phyloP scores from a whole-genome alignment of 2,329 filamentous ascomycete species.

The Fulvia fulva region DNA sequence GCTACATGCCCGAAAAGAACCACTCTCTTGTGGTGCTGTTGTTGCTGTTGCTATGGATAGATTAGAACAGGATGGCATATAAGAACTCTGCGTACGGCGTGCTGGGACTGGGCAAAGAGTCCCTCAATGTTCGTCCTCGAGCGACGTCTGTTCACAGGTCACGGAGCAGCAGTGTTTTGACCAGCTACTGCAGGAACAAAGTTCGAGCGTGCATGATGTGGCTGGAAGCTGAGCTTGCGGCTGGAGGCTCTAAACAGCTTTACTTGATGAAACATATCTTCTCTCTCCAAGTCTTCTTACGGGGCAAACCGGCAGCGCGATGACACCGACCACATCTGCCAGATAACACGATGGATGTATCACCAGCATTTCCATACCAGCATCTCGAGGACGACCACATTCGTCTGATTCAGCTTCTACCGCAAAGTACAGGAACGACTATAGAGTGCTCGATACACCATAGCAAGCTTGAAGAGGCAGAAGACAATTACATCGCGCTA shows the following conservation, averaged over 20 bases:
- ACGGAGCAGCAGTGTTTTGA: background rate
- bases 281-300: background rate
- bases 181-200: background rate
- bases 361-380: background rate
- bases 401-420: background rate
- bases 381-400: background rate
- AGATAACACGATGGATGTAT: too few species aligned
- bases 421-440: background rate
- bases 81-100: background rate
- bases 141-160: background rate
- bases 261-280: too few species aligned
- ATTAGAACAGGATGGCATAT: background rate
- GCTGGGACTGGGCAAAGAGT: background rate
- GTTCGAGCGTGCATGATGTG: background rate
- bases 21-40: background rate
- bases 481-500: slow-evolving; percentile 1
- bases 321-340: too few species aligned
- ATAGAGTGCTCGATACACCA: background rate
- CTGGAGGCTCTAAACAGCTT: too few species aligned
- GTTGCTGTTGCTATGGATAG: background rate
- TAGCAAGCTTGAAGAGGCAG: background rate
- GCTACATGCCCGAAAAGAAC: background rate
- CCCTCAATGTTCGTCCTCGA: background rate
- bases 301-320: background rate
- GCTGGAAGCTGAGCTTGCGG: background rate